Evolutionary conservation across 306 rosid genomes (phyloP), one percentile per base, ranked within the genome.

Genomic region (Dalbergia cultrata): DNA sequence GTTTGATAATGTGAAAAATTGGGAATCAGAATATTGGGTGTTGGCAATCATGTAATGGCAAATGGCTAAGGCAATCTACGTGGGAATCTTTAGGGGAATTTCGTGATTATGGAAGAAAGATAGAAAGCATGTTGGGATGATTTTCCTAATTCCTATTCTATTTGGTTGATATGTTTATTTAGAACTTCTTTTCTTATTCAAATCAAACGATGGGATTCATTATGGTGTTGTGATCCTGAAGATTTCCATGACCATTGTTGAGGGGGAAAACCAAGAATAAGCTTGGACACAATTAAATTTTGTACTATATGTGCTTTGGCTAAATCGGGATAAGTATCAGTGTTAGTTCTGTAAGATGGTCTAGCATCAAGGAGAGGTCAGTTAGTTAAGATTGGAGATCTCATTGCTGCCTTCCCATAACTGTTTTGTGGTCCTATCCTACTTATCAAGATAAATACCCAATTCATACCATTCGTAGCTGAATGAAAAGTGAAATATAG

Each of bases 11-110:
- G 63, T 60, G 69, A 71, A 65, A 50, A 80, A 58, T 80, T 63
- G 67, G 62, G 77, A 65, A 75, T 86, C 62, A 8, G 43, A 70
- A 61, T 78, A 78, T 78, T 78, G 53, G 80, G 53, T 62, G 75
- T 22, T 54, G 64, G 18, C 18, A 17, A 63, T 31, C 33, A 58
- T 75, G 50, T 69, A 50, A 67, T 58, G 43, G 65, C 81, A 49
- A 21, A 76, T 70, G 19, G 41, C 34, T 2, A 70, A 50, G 16
- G 45, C 22, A 72, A 65, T 39, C 54, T 21, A 56, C 4, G 3
- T 69, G 39, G 57, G 84, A 44, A 69, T 49, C 11, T 64, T 62
- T 57, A 31, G 26, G 49, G 22, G 41, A 57, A 70, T 69, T 67
- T 37, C 31, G 59, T 74, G 26, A 35, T 72, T 69, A 8, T 74